Conservation (phyloP, 1,139 yeast genomes). For the Saccharomyces hybrid region DNA sequence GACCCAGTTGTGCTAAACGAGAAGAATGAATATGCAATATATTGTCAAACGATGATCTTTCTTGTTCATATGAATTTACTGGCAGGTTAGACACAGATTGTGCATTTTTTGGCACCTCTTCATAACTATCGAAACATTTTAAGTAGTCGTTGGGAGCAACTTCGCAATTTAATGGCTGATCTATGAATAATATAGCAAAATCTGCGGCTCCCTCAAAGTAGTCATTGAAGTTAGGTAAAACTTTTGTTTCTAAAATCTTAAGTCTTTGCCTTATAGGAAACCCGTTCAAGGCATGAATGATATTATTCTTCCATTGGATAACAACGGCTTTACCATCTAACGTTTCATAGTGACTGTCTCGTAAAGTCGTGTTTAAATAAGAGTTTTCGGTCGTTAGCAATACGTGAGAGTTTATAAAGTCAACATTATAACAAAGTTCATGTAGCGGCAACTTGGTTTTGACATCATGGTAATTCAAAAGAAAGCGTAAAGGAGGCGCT, state of each 20-base stretch:
- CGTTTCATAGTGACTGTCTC: constrained; percentile 39
- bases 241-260: constrained; percentile 39
- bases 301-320: constrained; percentile 44
- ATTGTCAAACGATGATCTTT: constrained; percentile 15
- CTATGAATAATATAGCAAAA: constrained; percentile 48
- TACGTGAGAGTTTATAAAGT: constrained; percentile 66
- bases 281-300: constrained; percentile 50
- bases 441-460: constrained; percentile 40
- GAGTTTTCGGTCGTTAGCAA: constrained; percentile 31
- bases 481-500: constrained; percentile 51
- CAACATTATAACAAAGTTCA: constrained; percentile 58
- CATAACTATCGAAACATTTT: neutral
- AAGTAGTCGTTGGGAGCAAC: constrained; percentile 31
- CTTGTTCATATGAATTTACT: neutral
- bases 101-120: neutral
- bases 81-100: neutral
- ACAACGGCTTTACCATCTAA: constrained; percentile 52
- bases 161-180: constrained; percentile 37
- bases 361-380: constrained; percentile 3
- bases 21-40: constrained; percentile 19
- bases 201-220: constrained; percentile 39
- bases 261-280: constrained; percentile 45
- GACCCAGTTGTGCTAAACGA: constrained; percentile 25
- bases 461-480: constrained; percentile 48
- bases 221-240: constrained; percentile 39